Evolutionary conservation across 257 asterid genomes (phyloP).

Genomic region (Buddleja alternifolia): DNA sequence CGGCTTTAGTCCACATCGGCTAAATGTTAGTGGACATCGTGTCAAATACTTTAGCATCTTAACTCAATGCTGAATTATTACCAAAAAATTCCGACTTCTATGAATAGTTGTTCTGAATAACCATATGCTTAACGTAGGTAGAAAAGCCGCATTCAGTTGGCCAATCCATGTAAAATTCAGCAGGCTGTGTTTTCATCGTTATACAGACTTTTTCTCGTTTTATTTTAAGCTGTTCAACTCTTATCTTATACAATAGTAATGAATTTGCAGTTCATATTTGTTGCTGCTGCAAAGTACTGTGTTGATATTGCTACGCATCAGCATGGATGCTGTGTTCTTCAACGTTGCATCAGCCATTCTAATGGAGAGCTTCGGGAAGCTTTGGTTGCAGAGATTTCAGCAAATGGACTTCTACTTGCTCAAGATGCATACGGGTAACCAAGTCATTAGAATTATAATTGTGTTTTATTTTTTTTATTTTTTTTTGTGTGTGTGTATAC

Average conservation of each 20-base stretch:
- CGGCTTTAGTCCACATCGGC: neutral
- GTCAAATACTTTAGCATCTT: neutral
- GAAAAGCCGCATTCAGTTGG: neutral
- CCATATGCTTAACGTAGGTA: neutral
- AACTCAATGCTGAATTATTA: neutral
- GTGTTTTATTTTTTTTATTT: too few species aligned
- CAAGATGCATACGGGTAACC: slow-evolving; percentile 96
- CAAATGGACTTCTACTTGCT: slow-evolving; percentile 78
- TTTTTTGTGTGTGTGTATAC: too few species aligned
- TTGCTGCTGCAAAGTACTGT: slow-evolving; percentile 85
- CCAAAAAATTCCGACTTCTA: neutral
- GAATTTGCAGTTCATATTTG: slow-evolving; percentile 75
- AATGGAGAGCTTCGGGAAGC: slow-evolving; percentile 70
- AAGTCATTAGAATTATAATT: neutral
- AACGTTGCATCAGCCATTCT: slow-evolving; percentile 79
- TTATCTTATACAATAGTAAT: slow-evolving; percentile 14
- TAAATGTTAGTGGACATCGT: slow-evolving; percentile 7
- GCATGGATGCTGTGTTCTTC: slow-evolving; percentile 95
- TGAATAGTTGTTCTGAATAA: slow-evolving; percentile 7
- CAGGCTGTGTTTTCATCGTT: neutral
- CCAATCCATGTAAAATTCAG: neutral
- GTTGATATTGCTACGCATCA: slow-evolving; percentile 91
- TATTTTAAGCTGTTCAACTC: neutral
- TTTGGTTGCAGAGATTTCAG: slow-evolving; percentile 66
- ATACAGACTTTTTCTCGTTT: slow-evolving; percentile 19